Base-by-base conservation (phyloP, 306 rosid species). In the Adenanthera pavonina region DNA sequence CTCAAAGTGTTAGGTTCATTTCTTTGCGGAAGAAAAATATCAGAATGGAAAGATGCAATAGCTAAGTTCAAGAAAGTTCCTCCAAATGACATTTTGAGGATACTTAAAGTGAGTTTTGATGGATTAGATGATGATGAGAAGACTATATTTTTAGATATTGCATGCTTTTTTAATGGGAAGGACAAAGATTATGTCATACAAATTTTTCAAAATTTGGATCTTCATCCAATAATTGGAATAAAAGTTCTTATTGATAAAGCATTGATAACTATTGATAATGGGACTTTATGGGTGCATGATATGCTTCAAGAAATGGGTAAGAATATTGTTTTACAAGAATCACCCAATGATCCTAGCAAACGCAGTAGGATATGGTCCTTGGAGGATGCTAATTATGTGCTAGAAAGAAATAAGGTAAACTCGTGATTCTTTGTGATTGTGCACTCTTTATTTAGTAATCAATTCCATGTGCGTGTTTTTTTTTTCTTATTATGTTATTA, bases 81-180 rank as follows among this genome's bases (percentile, higher is more conserved):
- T 3, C 8, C 71, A 16, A 5, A 14, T 36, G 15, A 6, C 0
- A 38, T 36, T 66, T 2, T 17, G 5, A 2, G 7, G 8, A 66
- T 7, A 66, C 71, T 66, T 66, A 17, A 7, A 66, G 25, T 38
- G 20, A 66, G 49, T 10, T 66, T 16, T 17, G 71, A 66, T 36
- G 71, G 25, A 36, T 9, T 66, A 15, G 30, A 15, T 0, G 4
- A 66, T 17, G 3, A 16, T 38, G 71, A 66, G 44, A 38, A 38
- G 30, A 5, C 2, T 35, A 36, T 65, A 65, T 65, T 65, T 40
- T 16, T 65, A 16, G 47, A 65, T 65, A 65, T 66, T 66, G 48
- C 48, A 7, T 66, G 71, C 48, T 66, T 66, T 38, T 38, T 66
- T 10, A 40, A 66, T 41, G 71, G 71, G 30, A 38, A 38, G 71